Base-by-base conservation (phyloP, 257 asterid species). In the Solanum commersonii region DNA sequence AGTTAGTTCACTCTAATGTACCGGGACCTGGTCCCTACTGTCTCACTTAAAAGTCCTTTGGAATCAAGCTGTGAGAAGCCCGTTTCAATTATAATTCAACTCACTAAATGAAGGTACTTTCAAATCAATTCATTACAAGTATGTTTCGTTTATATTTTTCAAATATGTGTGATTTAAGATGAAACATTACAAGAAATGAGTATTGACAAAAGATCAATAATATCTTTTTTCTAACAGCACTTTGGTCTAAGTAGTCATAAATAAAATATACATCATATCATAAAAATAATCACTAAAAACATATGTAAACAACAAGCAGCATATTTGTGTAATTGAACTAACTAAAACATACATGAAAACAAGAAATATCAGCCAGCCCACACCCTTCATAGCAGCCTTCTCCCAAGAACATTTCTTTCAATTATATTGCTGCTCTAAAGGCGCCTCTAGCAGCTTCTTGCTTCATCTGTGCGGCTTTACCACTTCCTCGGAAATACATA, bases 401-500 rank as follows among this genome's bases (percentile, higher is more conserved):
- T 25, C n/a, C 63, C 40, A 81, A 46, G 60, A 81, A 18, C 11
- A 44, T 2, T 23, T 23, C 37, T 16, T 71, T 18, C 60, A 49
- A 42, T 90, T 83, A 92, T 70, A 93, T 71, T 25, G 94, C 94
- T n/a, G 93, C 91, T 83, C 95, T 92, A 79, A 92, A 13, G 35
- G 92, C 92, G 22, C 93, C 94, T 82, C 95, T 88, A n/a, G 93
- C 93, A 65, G 93, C 95, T 65, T 93, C 93, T 1, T 90, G 92
- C 73, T 90, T 93, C 93, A 93, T 92, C 89, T 92, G 90, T 78
- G 94, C 93, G 40, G 93, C 92, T 90, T 91, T 90, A 27, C 94
- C 92, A 83, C 93, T 92, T 88, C 94, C 95, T 86, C 95, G 93
- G 92, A 93, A 93, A 76, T 93, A 93, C 94, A 90, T 92, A 90